Evolutionary conservation across 495 filamentous ascomycete species (phyloP).

Genomic region (Lentithecium fluviatile): DNA sequence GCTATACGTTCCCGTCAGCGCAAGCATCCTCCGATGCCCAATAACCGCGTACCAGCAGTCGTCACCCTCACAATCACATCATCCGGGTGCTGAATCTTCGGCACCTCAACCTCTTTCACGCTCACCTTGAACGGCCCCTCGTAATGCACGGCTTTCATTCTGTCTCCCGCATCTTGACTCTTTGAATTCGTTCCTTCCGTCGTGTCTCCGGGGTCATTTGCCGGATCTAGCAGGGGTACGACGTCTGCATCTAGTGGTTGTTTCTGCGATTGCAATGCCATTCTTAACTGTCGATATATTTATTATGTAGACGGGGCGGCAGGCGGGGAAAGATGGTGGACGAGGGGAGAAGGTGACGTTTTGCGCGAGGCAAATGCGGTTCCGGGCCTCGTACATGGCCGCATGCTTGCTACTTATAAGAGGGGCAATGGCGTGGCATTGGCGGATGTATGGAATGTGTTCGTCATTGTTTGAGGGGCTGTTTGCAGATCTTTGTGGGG

Average conservation of each 20-base stretch:
- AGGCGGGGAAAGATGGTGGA: too few species aligned
- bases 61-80: slow-evolving; percentile 59
- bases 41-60: slow-evolving; percentile 44
- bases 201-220: slow-evolving; percentile 5
- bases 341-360: too few species aligned
- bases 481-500: slow-evolving; percentile 4
- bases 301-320: not conserved
- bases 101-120: slow-evolving; percentile 51
- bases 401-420: not conserved
- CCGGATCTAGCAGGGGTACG: slow-evolving; percentile 3
- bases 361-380: too few species aligned
- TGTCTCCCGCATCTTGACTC: not conserved
- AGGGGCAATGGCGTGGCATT: not conserved
- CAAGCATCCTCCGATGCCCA: not conserved
- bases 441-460: not conserved
- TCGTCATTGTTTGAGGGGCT: slow-evolving; percentile 1
- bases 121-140: slow-evolving; percentile 53
- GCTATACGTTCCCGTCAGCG: slow-evolving; percentile 34
- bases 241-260: not conserved
- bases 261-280: not conserved
- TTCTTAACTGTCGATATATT: not conserved
- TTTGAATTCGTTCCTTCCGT: not conserved
- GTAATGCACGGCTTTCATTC: slow-evolving; percentile 59
- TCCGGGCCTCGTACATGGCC: too few species aligned
- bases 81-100: slow-evolving; percentile 54